Conservation (phyloP, 805 yeast genomes). For the Lachancea meyersii region DNA sequence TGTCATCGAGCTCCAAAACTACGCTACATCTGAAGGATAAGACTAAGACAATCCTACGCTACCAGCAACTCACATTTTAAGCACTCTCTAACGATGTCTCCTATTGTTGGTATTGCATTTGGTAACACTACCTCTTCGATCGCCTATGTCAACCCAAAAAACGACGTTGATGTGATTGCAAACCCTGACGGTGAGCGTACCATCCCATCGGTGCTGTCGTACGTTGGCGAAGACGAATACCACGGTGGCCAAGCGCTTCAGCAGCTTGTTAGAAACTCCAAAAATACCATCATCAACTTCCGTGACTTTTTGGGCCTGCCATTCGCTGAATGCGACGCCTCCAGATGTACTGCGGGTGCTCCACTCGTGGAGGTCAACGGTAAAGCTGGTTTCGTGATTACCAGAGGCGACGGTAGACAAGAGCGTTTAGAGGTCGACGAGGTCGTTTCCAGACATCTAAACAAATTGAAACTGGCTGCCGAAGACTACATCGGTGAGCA, state of each 20-base stretch:
- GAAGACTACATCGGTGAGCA: slow-evolving; percentile 81
- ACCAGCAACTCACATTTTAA: background rate
- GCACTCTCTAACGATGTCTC: slow-evolving; percentile 24
- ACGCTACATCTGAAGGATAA: background rate
- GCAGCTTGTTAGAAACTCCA: slow-evolving; percentile 85
- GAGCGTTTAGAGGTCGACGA: slow-evolving; percentile 67
- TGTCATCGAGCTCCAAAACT: slow-evolving; percentile 7
- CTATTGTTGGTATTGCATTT: slow-evolving; percentile 89
- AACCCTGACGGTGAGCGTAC: slow-evolving; percentile 98
- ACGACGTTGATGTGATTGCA: slow-evolving; percentile 84
- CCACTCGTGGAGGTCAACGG: slow-evolving; percentile 43
- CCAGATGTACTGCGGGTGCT: slow-evolving; percentile 54
- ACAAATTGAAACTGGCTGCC: slow-evolving; percentile 79
- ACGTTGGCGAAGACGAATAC: slow-evolving; percentile 91
- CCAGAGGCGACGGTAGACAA: slow-evolving; percentile 41
- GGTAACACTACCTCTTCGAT: slow-evolving; percentile 95
- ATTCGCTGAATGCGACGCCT: slow-evolving; percentile 62
- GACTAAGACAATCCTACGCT: background rate
- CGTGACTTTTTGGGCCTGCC: slow-evolving; percentile 84
- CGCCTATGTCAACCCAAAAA: slow-evolving; percentile 87
- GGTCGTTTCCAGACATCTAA: slow-evolving; percentile 76
- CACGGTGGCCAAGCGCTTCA: slow-evolving; percentile 95
- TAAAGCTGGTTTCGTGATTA: slow-evolving; percentile 58
- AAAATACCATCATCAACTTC: slow-evolving; percentile 81
- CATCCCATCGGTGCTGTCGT: slow-evolving; percentile 87